Evolutionary conservation across 2,329 filamentous ascomycete species (phyloP).

Genomic region (Lecanicillium sp.): DNA sequence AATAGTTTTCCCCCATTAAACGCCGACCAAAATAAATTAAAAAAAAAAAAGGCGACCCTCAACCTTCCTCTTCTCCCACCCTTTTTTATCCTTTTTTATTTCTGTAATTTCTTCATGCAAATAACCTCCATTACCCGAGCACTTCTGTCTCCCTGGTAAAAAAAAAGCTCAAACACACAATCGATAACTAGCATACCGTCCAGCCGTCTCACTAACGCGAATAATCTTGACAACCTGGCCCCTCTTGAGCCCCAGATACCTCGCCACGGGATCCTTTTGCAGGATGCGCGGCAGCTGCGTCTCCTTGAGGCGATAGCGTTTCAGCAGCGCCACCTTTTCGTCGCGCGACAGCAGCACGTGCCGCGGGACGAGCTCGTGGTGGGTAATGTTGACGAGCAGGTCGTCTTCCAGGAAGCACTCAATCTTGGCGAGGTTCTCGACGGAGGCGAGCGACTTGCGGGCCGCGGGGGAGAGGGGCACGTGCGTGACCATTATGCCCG

Average conservation of each 20-base stretch:
- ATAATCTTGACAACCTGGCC: conserved; percentile 99
- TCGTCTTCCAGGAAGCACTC: conserved; percentile 97
- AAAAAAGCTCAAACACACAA: conserved; percentile 53
- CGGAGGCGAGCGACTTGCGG: conserved; percentile 73
- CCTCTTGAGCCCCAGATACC: conserved; percentile 81
- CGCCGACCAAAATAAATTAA: conserved; percentile 8
- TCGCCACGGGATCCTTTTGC: conserved; percentile 83
- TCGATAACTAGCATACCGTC: conserved; percentile 91
- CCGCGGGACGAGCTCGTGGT: conserved; percentile 91
- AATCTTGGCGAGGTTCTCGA: conserved; percentile 69
- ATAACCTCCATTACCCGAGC: not conserved
- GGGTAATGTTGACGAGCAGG: conserved; percentile 93
- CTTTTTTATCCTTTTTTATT: not conserved
- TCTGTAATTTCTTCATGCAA: not conserved
- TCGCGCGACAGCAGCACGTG: conserved; percentile 84
- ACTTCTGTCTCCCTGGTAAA: not conserved
- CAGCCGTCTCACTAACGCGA: conserved; percentile 87
- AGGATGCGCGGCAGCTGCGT: conserved; percentile 91
- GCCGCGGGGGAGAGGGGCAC: conserved; percentile 78
- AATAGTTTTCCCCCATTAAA: conserved; percentile 2
- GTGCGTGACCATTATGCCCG: conserved; percentile 82
- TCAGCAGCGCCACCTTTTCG: conserved; percentile 78
- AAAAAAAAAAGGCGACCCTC: conserved; percentile 2
- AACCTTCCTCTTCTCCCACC: not conserved
- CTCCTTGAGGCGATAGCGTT: conserved; percentile 92